Evolutionary conservation across 2,329 filamentous ascomycete species (phyloP).

Genomic region (Catunica adiposa): DNA sequence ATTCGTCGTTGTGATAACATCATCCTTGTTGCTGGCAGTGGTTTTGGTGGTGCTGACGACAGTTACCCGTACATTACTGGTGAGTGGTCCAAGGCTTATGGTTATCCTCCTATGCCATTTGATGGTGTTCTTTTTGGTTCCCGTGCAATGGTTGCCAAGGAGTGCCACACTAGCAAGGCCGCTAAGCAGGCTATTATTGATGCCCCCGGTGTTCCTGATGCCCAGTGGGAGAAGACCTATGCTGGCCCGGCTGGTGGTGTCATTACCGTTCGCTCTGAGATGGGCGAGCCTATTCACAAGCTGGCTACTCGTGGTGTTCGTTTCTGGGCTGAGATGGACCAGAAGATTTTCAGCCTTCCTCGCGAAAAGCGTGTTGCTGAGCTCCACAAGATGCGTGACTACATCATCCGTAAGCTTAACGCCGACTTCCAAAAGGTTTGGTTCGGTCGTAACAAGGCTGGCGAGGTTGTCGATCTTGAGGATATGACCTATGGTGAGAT

Average conservation of each 20-base stretch:
- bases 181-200: conserved; percentile 85
- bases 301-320: conserved; percentile 86
- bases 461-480: conserved; percentile 71
- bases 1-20: conserved; percentile 77
- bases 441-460: conserved; percentile 74
- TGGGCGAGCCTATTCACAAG: conserved; percentile 99
- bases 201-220: conserved; percentile 65
- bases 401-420: conserved; percentile 92
- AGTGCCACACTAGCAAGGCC: conserved; percentile 71
- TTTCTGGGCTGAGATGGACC: conserved; percentile 98
- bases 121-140: conserved; percentile 83
- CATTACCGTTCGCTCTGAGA: conserved; percentile 92
- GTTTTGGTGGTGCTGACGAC: conserved; percentile 78
- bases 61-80: conserved; percentile 87
- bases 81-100: conserved; percentile 70
- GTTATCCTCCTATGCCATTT: conserved; percentile 85
- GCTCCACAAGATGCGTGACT: conserved; percentile 71
- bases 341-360: conserved; percentile 92
- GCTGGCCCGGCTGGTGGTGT: conserved; percentile 81
- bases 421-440: conserved; percentile 94
- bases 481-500: conserved; percentile 94
- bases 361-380: conserved; percentile 84
- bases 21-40: conserved; percentile 76
- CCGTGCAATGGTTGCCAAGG: conserved; percentile 89
- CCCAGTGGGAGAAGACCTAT: conserved; percentile 84